Evolutionary conservation across 2,329 filamentous ascomycete species (phyloP).

Genomic region (Talaromyces sp.): DNA sequence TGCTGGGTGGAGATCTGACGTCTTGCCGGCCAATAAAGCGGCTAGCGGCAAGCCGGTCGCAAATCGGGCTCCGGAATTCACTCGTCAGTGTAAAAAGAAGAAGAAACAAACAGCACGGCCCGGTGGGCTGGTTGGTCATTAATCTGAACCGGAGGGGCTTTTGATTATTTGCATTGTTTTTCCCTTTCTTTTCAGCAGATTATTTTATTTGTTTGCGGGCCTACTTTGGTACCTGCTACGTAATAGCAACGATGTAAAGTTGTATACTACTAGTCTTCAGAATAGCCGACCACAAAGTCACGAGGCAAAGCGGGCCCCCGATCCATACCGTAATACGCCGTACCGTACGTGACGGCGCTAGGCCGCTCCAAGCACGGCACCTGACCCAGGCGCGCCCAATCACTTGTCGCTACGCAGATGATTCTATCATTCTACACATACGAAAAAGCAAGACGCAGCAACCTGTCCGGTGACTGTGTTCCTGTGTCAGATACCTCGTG

Average conservation of each 20-base stretch:
- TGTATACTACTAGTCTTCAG: background rate
- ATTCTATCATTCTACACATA: background rate
- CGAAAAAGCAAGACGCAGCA: background rate
- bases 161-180: background rate
- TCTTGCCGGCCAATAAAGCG: background rate
- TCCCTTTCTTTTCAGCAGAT: background rate
- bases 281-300: background rate
- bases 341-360: constrained; percentile 1
- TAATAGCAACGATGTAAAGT: background rate
- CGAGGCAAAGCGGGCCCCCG: background rate
- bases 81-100: background rate
- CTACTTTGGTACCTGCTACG: background rate
- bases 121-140: background rate
- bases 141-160: background rate
- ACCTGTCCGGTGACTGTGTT: background rate
- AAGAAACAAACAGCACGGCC: background rate
- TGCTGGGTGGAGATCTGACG: background rate
- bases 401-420: background rate
- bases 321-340: constrained; percentile 9
- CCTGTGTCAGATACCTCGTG: background rate
- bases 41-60: background rate
- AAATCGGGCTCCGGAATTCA: background rate
- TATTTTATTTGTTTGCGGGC: too few species aligned
- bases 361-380: constrained; percentile 1
- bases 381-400: constrained; percentile 1